Percentiles rank a stretch among this genome's conserved stretches.
Conservation (phyloP, 1,139 yeast genomes). For the Geotrichum citri-aurantii region DNA sequence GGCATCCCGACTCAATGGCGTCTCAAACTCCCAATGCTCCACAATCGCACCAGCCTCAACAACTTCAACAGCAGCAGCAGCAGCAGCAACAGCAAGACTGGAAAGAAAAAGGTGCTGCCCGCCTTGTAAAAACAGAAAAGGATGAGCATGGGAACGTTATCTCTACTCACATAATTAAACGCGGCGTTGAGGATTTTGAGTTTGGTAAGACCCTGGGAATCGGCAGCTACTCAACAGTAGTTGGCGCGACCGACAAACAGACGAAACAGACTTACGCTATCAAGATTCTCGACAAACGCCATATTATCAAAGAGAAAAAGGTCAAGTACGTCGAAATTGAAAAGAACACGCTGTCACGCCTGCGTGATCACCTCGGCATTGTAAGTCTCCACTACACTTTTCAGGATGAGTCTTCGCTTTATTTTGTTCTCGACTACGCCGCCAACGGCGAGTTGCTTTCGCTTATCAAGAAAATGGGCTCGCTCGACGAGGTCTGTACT, state of each 20-base stretch:
- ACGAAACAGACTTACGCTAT: slow-evolving; percentile 78
- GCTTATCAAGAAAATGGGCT: slow-evolving; percentile 65
- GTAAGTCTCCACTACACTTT: slow-evolving; percentile 87
- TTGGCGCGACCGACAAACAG: slow-evolving; percentile 73
- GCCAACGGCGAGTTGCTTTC: slow-evolving; percentile 86
- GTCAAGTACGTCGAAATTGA: slow-evolving; percentile 95
- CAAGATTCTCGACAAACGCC: slow-evolving; percentile 85
- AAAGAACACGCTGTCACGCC: slow-evolving; percentile 80
- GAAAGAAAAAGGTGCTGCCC: slow-evolving; percentile 49
- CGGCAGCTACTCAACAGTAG: slow-evolving; percentile 94
- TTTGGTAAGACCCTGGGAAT: slow-evolving; percentile 88
- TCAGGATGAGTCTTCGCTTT: slow-evolving; percentile 82
- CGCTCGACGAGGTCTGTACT: slow-evolving; percentile 72
- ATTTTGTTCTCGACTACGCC: slow-evolving; percentile 90
- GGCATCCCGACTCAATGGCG: slow-evolving; percentile 12
- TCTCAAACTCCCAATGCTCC: not conserved
- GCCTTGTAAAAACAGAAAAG: slow-evolving; percentile 42
- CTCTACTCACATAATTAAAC: slow-evolving; percentile 41
- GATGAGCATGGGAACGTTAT: slow-evolving; percentile 43
- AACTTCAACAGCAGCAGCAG: not conserved
- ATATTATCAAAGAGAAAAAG: slow-evolving; percentile 89
- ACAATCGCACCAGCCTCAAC: slow-evolving; percentile 17
- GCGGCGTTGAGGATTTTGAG: slow-evolving; percentile 72
- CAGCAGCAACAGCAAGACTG: slow-evolving; percentile 27
- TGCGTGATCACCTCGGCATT: slow-evolving; percentile 83